Evolutionary conservation across 805 yeast species (phyloP).

Genomic region (Wickerhamomyces kurtzmanii): DNA sequence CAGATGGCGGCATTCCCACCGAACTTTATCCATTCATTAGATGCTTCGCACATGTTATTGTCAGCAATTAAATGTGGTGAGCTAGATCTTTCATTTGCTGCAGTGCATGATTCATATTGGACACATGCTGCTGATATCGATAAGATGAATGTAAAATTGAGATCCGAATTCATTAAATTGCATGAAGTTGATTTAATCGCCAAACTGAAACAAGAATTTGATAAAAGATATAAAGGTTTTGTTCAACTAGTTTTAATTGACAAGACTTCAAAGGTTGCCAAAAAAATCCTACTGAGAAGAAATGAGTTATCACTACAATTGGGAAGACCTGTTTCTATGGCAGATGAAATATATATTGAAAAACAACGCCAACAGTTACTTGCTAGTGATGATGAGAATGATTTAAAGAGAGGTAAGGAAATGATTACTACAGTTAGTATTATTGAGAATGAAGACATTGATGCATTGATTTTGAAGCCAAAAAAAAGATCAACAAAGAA

Average conservation of each 20-base stretch:
- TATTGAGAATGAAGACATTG: conserved; percentile 16
- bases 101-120: conserved; percentile 98
- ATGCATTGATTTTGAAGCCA: conserved; percentile 7
- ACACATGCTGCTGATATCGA: conserved; percentile 86
- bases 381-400: conserved; percentile 38
- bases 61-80: conserved; percentile 74
- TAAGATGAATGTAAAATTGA: conserved; percentile 54
- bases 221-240: conserved; percentile 65
- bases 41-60: conserved; percentile 93
- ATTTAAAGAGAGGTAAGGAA: conserved; percentile 35
- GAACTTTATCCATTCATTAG: conserved; percentile 87
- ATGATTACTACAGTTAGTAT: conserved; percentile 69
- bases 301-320: conserved; percentile 33
- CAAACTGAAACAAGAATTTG: conserved; percentile 69
- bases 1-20: conserved; percentile 95
- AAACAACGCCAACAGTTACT: conserved; percentile 47
- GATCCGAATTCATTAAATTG: conserved; percentile 71
- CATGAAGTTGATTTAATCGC: conserved; percentile 69
- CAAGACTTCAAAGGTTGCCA: conserved; percentile 38
- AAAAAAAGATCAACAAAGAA: conserved; percentile 1
- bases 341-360: conserved; percentile 71
- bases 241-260: conserved; percentile 52
- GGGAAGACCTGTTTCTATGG: conserved; percentile 48
- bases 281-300: conserved; percentile 38
- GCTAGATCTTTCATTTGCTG: conserved; percentile 64